Base-by-base conservation (phyloP, 2,329 filamentous ascomycete species). In the Sporothrix globosa region DNA sequence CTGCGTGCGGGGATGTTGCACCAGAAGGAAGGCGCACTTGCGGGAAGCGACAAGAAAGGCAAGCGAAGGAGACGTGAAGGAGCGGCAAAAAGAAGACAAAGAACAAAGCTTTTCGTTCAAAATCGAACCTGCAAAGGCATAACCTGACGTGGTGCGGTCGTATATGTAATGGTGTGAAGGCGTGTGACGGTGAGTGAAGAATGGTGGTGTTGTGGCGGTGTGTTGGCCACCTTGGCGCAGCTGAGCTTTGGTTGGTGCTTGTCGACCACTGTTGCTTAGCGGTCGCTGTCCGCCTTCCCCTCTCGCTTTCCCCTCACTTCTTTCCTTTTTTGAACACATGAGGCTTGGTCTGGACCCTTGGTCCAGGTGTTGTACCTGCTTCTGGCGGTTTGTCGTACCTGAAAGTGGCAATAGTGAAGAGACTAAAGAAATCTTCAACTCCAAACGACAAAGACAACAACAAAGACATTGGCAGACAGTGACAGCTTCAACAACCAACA, bases 291-390 rank as follows among this genome's bases (percentile, higher is more conserved):
- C 19, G 48, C 17, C 19, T 19, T 50, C 48, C 9, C 17, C 48
- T 50, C 48, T 50, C 19, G 39, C 10, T 17, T 60, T 68, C 41
- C 41, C 50, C 39, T 34, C 52, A 50, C 67, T 41, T 27, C 21
- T 50, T 54, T 10, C 39, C 48, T 60, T 53, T 69, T 58, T 41
- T 14, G 41, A 17, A 2, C 44, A 7, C 21, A 24, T 44, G 13
- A 1, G 21, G 27, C 10, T 17, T 34, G 30, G 44, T 67, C 50
- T 44, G 34, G 67, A 21, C 53, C 53, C 39, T 34, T 48, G 39
- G 52, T 30, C 13, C 39, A 24, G 39, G 53, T 60, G 52, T 39
- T 60, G 67, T 68, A 60, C 53, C 67, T 69, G 67, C 54, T 48
- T 69, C 30, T 68, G 48, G 48, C 19, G 17, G 44, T 48, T 9